These are phyloP conservation scores for Zarea fungicola DNA, from an alignment of 2,329 filamentous ascomycete species.

Conservation along the genomic window DNA sequence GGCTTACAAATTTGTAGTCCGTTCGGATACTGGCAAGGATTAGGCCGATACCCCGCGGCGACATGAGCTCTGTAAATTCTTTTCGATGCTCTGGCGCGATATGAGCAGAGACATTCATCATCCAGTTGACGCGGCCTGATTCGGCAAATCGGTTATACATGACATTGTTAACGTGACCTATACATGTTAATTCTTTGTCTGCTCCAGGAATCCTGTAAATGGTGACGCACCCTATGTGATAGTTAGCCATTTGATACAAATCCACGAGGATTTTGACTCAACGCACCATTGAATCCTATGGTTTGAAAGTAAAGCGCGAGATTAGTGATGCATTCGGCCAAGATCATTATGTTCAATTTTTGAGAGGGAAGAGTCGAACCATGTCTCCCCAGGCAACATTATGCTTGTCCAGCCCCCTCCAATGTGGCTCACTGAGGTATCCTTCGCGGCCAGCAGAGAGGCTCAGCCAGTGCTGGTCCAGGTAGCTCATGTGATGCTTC, in stretches of 20 bases:
- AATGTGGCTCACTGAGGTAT: constrained; percentile 56
- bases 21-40: constrained; percentile 76
- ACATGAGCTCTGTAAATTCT: constrained; percentile 66
- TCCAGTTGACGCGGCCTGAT: constrained; percentile 73
- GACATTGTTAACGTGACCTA: constrained; percentile 76
- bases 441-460: constrained; percentile 70
- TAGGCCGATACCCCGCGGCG: constrained; percentile 60
- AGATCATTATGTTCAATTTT: too few species aligned
- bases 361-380: constrained; percentile 57
- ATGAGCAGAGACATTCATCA: constrained; percentile 60
- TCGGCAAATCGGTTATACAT: constrained; percentile 81
- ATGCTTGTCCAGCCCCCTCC: constrained; percentile 59
- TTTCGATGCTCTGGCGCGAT: constrained; percentile 55
- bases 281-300: constrained; percentile 54
- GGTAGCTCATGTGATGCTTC: constrained; percentile 15
- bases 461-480: constrained; percentile 58
- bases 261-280: neutral
- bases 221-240: constrained; percentile 2
- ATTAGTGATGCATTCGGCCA: neutral
- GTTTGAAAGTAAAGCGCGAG: neutral
- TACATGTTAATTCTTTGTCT: neutral
- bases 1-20: constrained; percentile 80
- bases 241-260: neutral
- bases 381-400: constrained; percentile 81
- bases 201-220: neutral